phyloP scores from a whole-genome alignment of 2,329 filamentous ascomycete species.

The Diaporthe destruens region DNA sequence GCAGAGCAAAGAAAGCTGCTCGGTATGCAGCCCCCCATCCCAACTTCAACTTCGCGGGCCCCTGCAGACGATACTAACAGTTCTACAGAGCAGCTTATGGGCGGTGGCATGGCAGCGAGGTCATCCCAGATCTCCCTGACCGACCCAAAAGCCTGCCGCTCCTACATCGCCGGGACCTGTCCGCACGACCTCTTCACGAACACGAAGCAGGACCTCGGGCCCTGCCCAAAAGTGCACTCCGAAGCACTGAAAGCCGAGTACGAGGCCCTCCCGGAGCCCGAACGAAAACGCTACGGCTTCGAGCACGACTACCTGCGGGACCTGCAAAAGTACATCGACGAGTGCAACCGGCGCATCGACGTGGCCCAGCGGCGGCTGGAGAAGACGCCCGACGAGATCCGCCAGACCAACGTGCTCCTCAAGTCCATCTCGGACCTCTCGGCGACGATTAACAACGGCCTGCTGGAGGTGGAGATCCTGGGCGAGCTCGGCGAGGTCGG shows the following conservation, averaged over 20 bases:
- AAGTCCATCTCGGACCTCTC: conserved; percentile 87
- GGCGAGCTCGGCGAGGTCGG: conserved; percentile 85
- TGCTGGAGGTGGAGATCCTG: conserved; percentile 88
- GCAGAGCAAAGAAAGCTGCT: conserved; percentile 98
- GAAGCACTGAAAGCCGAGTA: conserved; percentile 92
- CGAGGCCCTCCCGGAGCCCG: conserved; percentile 76
- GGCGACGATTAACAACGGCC: conserved; percentile 82
- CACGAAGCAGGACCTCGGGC: conserved; percentile 96
- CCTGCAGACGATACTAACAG: conserved; percentile 36
- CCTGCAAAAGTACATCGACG: conserved; percentile 95
- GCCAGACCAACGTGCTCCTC: conserved; percentile 90
- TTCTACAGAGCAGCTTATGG: conserved; percentile 97
- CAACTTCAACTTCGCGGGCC: conserved; percentile 7
- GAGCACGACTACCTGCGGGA: conserved; percentile 98
- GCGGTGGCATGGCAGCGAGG: conserved; percentile 78
- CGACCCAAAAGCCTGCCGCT: conserved; percentile 94
- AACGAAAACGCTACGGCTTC: conserved; percentile 86
- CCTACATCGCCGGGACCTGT: conserved; percentile 92
- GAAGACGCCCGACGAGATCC: conserved; percentile 97
- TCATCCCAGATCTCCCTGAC: conserved; percentile 87
- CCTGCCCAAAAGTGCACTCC: conserved; percentile 88
- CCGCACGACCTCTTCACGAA: conserved; percentile 99
- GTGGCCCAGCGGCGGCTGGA: conserved; percentile 89
- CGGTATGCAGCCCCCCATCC: conserved; percentile 57
- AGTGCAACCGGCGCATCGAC: conserved; percentile 95